Evolutionary conservation across 192 early-diverging fungal genomes (phyloP), one percentile per base, ranked within the genome.

Genomic region (Podila horticola): DNA sequence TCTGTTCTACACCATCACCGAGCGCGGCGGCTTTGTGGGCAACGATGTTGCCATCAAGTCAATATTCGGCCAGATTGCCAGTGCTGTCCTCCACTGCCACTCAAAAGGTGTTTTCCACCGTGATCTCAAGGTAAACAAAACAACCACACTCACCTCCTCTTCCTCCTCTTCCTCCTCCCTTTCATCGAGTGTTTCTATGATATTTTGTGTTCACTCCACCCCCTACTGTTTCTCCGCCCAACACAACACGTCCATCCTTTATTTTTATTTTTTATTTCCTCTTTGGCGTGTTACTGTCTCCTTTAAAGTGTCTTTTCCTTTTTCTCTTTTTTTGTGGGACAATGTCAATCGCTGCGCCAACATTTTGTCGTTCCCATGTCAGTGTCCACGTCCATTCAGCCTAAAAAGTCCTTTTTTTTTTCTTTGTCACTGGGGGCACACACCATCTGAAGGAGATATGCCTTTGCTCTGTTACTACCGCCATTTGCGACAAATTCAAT

Each of bases 1-100:
- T 87, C 84, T 99, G 50, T 99, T 99, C 82, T 94, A 96, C 48
- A 91, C 91, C 38, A 98, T 99, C 67, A 95, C 97, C 15, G 90
- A 89, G 33, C 88, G 92, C 17, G 93, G 93, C 49, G 90, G 87
- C 31, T 91, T 95, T 20, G 62, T 88, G 29, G 85, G 86, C 74
- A 90, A 90, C 41, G 94, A 95, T 76, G 59, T 82, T 45, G 94
- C 94, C 33, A 90, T 95, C 49, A 93, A 94, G 28, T 84, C 87
- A 36, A 92, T 97, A 58, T 89, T 98, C 72, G 82, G 93, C 29
- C 94, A 96, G 84, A 92, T 98, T 29, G 82, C 97, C 41, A 87
- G 93, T 64, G 95, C 95, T 19, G 90, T 98, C 51, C 83, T 91
- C 58, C 89, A 91, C 74, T 89, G 92, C 38, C 92, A 95, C 77